These are phyloP conservation scores for Melampsora americana DNA, from an alignment of 1,284 basidiomycete species.

Conservation along the genomic window DNA sequence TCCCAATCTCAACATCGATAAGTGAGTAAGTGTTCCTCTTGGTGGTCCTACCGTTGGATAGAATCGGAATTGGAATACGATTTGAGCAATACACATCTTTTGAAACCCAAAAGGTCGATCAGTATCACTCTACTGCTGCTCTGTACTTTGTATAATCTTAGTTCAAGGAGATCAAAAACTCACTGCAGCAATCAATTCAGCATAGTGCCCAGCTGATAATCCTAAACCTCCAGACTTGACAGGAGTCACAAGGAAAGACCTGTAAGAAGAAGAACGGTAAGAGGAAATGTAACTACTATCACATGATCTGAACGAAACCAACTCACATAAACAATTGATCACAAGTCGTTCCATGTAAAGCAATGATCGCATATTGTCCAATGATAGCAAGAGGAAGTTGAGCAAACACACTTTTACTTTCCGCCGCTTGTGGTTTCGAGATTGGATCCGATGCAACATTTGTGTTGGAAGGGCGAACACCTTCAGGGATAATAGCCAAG, in stretches of 20 bases:
- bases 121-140: not conserved
- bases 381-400: constrained; percentile 52
- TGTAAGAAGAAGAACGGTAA: not conserved
- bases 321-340: constrained; percentile 53
- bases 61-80: constrained; percentile 58
- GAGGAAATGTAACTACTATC: not conserved
- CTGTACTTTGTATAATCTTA: constrained; percentile 18
- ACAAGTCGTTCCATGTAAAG: constrained; percentile 53
- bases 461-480: not conserved
- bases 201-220: constrained; percentile 53
- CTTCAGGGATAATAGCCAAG: constrained; percentile 19
- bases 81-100: constrained; percentile 48
- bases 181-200: constrained; percentile 54
- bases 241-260: constrained; percentile 53
- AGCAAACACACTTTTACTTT: constrained; percentile 26
- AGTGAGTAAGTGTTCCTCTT: constrained; percentile 51
- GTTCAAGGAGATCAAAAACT: constrained; percentile 45
- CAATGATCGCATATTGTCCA: constrained; percentile 52
- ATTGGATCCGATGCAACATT: not conserved
- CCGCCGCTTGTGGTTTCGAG: not conserved
- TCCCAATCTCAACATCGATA: constrained; percentile 53
- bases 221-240: constrained; percentile 52
- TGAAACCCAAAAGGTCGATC: constrained; percentile 37
- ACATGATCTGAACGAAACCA: not conserved
- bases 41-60: constrained; percentile 66